Conservation (phyloP, 306 rosid species). For the Fragaria nilgerrensis region DNA sequence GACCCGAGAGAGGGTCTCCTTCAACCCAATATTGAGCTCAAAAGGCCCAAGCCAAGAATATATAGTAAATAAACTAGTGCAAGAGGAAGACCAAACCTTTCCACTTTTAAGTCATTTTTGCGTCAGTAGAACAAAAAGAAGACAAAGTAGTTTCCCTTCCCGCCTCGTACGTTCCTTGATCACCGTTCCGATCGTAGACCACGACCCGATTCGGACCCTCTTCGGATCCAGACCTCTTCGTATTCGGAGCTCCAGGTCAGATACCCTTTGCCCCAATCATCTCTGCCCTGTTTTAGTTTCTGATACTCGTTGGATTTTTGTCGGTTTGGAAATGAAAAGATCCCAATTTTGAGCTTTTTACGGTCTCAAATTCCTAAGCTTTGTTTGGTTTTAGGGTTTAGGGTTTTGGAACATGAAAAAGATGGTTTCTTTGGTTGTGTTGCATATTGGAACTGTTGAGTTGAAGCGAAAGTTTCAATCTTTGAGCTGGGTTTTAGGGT, state of each 20-base stretch:
- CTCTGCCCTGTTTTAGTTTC: background rate
- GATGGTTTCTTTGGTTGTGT: background rate
- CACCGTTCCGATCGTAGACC: background rate
- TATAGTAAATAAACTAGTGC: no score
- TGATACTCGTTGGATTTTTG: background rate
- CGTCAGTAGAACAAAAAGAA: background rate
- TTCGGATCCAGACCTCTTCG: background rate
- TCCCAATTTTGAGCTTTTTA: background rate
- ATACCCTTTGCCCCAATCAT: background rate
- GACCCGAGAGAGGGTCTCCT: no score
- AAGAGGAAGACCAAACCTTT: background rate
- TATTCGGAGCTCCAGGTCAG: background rate
- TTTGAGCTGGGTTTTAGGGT: background rate
- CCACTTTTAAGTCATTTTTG: background rate
- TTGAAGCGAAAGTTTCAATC: background rate
- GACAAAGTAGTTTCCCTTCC: background rate
- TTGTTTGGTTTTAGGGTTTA: background rate
- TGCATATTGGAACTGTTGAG: background rate
- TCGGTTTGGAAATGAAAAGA: background rate
- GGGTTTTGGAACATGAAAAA: background rate
- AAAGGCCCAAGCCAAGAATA: no score
- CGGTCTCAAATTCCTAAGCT: background rate
- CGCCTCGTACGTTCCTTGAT: conserved; percentile 2
- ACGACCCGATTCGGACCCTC: background rate
- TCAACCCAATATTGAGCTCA: no score